Conservation (phyloP, 805 yeast genomes). For the Ogataea henricii region DNA sequence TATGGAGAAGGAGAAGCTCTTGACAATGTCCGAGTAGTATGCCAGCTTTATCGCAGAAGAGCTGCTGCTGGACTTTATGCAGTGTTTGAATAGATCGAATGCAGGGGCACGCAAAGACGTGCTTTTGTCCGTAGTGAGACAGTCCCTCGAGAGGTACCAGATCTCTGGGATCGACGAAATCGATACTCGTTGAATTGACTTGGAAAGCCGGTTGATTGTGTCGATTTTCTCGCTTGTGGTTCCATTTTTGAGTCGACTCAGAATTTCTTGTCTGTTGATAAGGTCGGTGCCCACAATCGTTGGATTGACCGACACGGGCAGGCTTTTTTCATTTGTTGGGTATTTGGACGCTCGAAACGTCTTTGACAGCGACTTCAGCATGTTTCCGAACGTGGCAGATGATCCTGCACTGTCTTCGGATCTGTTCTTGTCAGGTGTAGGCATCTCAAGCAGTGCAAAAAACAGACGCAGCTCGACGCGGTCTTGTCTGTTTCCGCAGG, state of each 20-base stretch:
- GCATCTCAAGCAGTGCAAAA: not conserved
- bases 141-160: constrained; percentile 68
- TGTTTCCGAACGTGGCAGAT: constrained; percentile 4
- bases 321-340: constrained; percentile 8
- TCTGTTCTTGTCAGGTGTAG: not conserved
- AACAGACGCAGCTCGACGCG: not conserved
- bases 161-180: constrained; percentile 67
- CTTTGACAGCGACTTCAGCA: constrained; percentile 31
- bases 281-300: constrained; percentile 32
- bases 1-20: constrained; percentile 45
- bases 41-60: constrained; percentile 50
- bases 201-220: constrained; percentile 53
- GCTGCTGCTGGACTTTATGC: constrained; percentile 55
- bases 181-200: constrained; percentile 51
- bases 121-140: constrained; percentile 42
- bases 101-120: constrained; percentile 48
- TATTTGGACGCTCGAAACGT: constrained; percentile 22
- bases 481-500: too few relatives aligned
- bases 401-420: not conserved
- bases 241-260: constrained; percentile 24
- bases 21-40: constrained; percentile 61
- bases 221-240: constrained; percentile 39
- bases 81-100: constrained; percentile 52
- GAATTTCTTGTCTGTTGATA: constrained; percentile 23
- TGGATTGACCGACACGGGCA: constrained; percentile 29